Base-by-base conservation (phyloP, 768 basidiomycete genomes). In the Pleurotus djamor region DNA sequence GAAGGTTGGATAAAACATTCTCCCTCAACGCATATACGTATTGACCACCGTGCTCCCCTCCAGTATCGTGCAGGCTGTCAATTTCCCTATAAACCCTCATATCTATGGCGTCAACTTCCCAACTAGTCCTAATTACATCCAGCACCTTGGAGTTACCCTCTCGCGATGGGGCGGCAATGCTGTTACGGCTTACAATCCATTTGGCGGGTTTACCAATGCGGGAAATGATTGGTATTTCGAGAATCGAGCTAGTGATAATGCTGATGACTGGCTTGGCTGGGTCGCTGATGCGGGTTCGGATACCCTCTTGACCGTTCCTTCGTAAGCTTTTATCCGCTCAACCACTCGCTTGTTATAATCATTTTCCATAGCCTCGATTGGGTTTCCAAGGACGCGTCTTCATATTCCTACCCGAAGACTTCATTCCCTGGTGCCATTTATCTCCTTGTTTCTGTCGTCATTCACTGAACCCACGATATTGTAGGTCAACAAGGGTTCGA, bases 101-200 rank as follows among this genome's bases (percentile, higher is more conserved):
- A 75, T 83, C 47, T 84, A 84, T 59, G 83, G 83, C 49, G 79
- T 83, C 62, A 83, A 83, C 67, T 84, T 80, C 74, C 82, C 83
- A 1, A 74, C 80, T 0, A 72, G 66, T 51, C 75, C 77, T 5
- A 64, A 67, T 52, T 82, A 82, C 65, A 76, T 84, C 60, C 63
- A 78, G 41, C 70, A 78, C 57, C 71, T 83, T n/a, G 83, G 82
- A 50, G 72, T 81, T 5, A 77, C 81, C 5, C 72, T 83, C 55
- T 76, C 76, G 48, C 78, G 82, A 45, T 83, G 82, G 82, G 82
- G 82, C 57, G 82, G 82, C 45, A 82, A 81, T 59, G 80, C 81
- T 21, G 81, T 81, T 3, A 83, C 81, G 4, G 79, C 82, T 4
- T 83, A 83, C 66, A 83, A 83, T 61, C 79, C 79, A 2, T 71